Conservation (phyloP, 805 yeast species). For the Pichia deserticola region DNA sequence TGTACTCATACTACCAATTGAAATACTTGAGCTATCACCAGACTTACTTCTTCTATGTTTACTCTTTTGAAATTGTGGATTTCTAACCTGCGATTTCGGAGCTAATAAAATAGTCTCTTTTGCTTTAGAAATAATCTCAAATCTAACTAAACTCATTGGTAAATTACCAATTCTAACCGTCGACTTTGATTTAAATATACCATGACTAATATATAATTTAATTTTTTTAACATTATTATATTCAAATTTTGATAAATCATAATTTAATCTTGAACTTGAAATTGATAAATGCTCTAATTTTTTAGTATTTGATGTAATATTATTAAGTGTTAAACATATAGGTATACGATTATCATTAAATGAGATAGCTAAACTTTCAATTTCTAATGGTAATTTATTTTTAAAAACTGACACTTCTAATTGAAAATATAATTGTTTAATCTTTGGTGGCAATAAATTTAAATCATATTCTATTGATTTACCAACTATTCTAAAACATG, state of each 20-base stretch:
- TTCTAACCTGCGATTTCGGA: not conserved
- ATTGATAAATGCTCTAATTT: not conserved
- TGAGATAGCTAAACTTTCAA: not conserved
- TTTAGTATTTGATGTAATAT: not conserved
- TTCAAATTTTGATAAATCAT: conserved; percentile 2
- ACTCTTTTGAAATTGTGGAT: not conserved
- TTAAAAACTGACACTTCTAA: conserved; percentile 1
- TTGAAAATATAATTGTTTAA: not conserved
- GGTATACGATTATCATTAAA: not conserved
- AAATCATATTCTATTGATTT: conserved; percentile 3
- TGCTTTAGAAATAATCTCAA: conserved; percentile 3
- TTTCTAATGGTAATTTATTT: not conserved
- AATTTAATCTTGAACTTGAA: not conserved
- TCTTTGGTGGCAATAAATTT: not conserved
- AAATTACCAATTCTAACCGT: conserved; percentile 1
- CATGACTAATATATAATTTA: not conserved
- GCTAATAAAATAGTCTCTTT: not conserved
- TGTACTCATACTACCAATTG: not conserved
- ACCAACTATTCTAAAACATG: conserved; percentile 1
- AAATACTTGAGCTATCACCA: not conserved
- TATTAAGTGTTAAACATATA: not conserved
- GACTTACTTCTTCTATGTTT: not conserved
- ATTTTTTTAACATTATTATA: conserved; percentile 1
- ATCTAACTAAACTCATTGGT: not conserved
- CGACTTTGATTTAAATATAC: not conserved